Evolutionary conservation across 495 filamentous ascomycete species (phyloP).

Genomic region (Hypoxylon fuscum): DNA sequence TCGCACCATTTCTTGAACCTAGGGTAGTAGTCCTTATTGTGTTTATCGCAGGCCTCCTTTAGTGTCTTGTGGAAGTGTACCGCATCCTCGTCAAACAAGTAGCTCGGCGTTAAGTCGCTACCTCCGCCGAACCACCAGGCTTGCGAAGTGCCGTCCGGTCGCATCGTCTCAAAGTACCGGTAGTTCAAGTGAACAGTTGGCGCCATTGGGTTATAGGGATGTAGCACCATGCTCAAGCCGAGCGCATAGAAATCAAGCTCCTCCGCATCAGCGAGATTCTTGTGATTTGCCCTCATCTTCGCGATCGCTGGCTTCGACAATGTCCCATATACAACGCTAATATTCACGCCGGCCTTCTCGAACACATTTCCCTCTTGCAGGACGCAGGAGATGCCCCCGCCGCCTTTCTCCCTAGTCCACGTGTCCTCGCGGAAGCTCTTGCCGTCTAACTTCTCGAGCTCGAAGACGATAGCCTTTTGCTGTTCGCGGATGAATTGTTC

Average conservation of each 20-base stretch:
- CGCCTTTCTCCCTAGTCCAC: constrained; percentile 86
- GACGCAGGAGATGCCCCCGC: constrained; percentile 87
- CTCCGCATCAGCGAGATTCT: constrained; percentile 75
- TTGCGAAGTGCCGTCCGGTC: constrained; percentile 73
- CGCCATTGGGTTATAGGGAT: constrained; percentile 94
- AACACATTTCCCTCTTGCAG: constrained; percentile 96
- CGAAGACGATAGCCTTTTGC: constrained; percentile 84
- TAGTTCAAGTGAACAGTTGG: constrained; percentile 99
- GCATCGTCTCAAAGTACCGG: constrained; percentile 96
- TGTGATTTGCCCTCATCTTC: constrained; percentile 96
- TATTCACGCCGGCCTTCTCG: constrained; percentile 97
- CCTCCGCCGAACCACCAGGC: constrained; percentile 99
- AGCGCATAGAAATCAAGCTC: constrained; percentile 94
- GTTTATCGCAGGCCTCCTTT: constrained; percentile 92
- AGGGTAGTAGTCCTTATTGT: constrained; percentile 91
- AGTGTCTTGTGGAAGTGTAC: constrained; percentile 95
- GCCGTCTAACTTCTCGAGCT: constrained; percentile 83
- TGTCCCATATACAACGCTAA: constrained; percentile 92
- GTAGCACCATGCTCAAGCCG: constrained; percentile 89
- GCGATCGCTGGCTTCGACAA: constrained; percentile 86
- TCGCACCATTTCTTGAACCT: constrained; percentile 99
- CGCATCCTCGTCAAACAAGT: constrained; percentile 96
- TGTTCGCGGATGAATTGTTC: constrained; percentile 93
- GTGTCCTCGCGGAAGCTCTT: constrained; percentile 81
- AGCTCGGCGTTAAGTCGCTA: constrained; percentile 90